Evolutionary conservation across 495 filamentous ascomycete species (phyloP), one percentile per base, ranked within the genome.

Genomic region (Annulohypoxylon nitens): DNA sequence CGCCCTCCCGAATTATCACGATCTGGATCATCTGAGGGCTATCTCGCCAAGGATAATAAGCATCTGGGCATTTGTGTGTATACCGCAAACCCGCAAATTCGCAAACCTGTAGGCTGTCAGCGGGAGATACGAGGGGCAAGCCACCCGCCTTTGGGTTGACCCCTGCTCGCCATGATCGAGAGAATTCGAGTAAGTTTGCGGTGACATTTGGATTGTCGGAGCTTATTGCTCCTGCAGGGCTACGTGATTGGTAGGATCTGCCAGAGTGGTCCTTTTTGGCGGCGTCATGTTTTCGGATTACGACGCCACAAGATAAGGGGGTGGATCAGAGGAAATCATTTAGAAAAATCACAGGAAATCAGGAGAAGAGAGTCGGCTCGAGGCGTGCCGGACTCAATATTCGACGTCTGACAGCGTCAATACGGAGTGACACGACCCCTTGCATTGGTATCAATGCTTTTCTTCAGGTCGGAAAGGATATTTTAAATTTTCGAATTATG

Each of bases 371-470:
- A 54, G 37, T 61, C 54, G 61, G 61, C 51, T 70, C 68, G 61
- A 58, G 41, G 67, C 51, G 41, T 64, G 47, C 26, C 61, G 26
- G 10, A 3, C 30, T 57, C 12, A 23, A 47, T 10, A 20, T 25
- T 48, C 41, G 8, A 65, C 9, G 53, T 61, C 33, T 67, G 33
- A 69, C 59, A 62, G 47, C 59, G 33, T 74, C 20, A 59, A 70
- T 74, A 73, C 61, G 65, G 71, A 69, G 71, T 65, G 59, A 60
- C 70, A 73, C 70, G 41, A 47, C 61, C 66, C 71, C 71, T 74
- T 74, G 61, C 71, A 69, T 69, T 9, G 41, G 53, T 51, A 12
- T n/a, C 39, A 11, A 14, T n/a, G 10, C 2, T 51, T 54, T 47
- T 47, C 16, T 47, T 16, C 4, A 47, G n/a, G 50, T 70, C 66